Evolutionary conservation across 1,284 basidiomycete genomes (phyloP), one percentile per base, ranked within the genome.

Genomic region (Naganishia liquefaciens): DNA sequence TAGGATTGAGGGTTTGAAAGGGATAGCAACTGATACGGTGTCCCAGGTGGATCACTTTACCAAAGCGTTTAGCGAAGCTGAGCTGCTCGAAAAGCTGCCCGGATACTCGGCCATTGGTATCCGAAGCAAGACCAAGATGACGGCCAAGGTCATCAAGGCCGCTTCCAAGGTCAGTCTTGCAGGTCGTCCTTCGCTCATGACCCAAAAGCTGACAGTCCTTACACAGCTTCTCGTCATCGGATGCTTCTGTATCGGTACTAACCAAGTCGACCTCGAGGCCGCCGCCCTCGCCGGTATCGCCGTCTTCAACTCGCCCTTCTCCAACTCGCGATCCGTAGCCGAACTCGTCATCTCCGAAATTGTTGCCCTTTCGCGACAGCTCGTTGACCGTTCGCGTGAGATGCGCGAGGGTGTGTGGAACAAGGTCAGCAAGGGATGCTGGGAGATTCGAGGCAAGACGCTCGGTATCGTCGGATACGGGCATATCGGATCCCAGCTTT

Each of bases 261-360:
- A 99, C 81, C 96, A 99, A 80, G 96, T 99, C 73, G 93, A 98
- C 78, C 87, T 99, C 58, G 71, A 79, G 50, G 86, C 89, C 4
- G 93, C 95, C 43, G 87, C 91, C 54, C 86, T 86, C 66, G 87
- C 89, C 64, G 96, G 96, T 71, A 91, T 99, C 70, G 91, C 94
- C 43, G 96, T 99, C 63, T 99, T 99, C 86, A 99, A 99, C 81
- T 99, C 95, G 15, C 96, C 96, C 39, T 99, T 99, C 82, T 95
- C 96, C 78, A 99, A 99, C 82, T 99, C 96, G 47, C 91, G 96
- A 69, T 98, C 95, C 0, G 96, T 99, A 58, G 96, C 96, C 53
- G 96, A 99, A 81, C 87, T 99, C 54, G 96, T 99, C 77, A 88
- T 99, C 77, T 86, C 87, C 68, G 96, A 99, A 80, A 84, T 98